These are phyloP conservation scores for Akanthomyces uredinophilus DNA, from an alignment of 2,329 filamentous ascomycete genomes.

Conservation along the genomic window DNA sequence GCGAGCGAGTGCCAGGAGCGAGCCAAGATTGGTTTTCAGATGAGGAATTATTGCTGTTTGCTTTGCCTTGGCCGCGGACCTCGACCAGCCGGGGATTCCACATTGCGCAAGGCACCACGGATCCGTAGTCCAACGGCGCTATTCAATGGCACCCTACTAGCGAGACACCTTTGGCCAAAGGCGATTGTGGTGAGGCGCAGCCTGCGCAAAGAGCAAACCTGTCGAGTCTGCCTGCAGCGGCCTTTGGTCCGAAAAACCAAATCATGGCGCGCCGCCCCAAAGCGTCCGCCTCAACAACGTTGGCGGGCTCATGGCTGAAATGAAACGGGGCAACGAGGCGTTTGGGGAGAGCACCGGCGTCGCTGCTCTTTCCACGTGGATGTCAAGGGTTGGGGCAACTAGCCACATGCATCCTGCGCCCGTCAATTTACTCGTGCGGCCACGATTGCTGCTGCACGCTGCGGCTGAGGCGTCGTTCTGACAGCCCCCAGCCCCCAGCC, in stretches of 20 bases:
- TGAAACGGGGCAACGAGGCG: not conserved
- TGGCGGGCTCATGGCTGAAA: too few species aligned
- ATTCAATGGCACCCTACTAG: not conserved
- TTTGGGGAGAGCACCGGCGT: not conserved
- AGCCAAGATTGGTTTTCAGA: too few species aligned
- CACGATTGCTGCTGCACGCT: not conserved
- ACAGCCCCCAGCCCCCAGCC: not conserved
- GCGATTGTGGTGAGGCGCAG: not conserved
- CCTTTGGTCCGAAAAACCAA: too few species aligned
- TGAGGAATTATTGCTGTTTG: too few species aligned
- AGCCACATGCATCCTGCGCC: not conserved
- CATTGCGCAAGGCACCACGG: not conserved
- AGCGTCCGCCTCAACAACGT: too few species aligned
- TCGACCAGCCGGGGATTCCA: not conserved
- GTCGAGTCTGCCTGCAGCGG: not conserved
- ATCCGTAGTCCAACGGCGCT: not conserved
- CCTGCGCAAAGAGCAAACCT: not conserved
- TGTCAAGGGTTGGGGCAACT: slow-evolving; percentile 1
- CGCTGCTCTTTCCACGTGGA: slow-evolving; percentile 7
- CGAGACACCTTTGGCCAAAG: not conserved
- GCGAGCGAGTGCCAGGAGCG: not conserved
- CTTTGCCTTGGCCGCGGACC: not conserved
- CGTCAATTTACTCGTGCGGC: not conserved
- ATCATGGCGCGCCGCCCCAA: too few species aligned
- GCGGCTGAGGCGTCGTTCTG: slow-evolving; percentile 5